These are phyloP conservation scores for Alloascoidea africana DNA, from an alignment of 805 yeast genomes.

Conservation along the genomic window DNA sequence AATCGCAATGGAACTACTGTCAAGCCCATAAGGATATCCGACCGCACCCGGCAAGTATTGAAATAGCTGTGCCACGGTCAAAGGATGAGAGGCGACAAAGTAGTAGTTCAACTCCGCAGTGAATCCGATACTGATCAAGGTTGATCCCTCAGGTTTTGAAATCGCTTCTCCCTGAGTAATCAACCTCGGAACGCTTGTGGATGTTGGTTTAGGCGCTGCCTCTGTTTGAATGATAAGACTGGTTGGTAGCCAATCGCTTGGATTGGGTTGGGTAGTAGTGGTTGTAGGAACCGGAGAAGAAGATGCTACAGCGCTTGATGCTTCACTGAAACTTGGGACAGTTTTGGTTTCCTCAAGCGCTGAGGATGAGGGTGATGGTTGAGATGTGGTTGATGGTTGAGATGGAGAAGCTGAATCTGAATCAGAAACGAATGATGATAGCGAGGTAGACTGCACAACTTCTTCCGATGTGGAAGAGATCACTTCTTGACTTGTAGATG, in stretches of 20 bases:
- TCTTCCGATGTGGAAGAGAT: too few relatives aligned
- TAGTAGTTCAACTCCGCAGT: conserved; percentile 68
- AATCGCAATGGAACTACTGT: conserved; percentile 35
- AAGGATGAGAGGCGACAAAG: conserved; percentile 57
- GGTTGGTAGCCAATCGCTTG: conserved; percentile 28
- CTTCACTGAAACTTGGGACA: conserved; percentile 1
- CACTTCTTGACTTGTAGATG: too few relatives aligned
- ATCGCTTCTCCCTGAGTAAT: too few relatives aligned
- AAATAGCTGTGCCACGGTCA: conserved; percentile 74
- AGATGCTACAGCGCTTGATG: too few relatives aligned
- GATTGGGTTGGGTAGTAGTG: conserved; percentile 7
- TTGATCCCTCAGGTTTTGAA: conserved; percentile 29
- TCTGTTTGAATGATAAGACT: conserved; percentile 24
- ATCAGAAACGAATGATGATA: too few relatives aligned
- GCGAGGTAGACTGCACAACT: too few relatives aligned
- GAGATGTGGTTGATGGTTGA: too few relatives aligned
- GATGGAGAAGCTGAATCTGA: too few relatives aligned
- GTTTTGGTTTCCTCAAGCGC: conserved; percentile 1
- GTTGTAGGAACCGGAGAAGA: conserved; percentile 6
- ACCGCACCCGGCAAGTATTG: conserved; percentile 76
- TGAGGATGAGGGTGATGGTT: background rate
- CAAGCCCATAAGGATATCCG: conserved; percentile 51
- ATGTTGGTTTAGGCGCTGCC: conserved; percentile 13
- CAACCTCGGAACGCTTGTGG: too few relatives aligned
- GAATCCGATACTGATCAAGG: conserved; percentile 63